Base-by-base conservation (phyloP, 331 rosid genomes). In the Malus hybrid region DNA sequence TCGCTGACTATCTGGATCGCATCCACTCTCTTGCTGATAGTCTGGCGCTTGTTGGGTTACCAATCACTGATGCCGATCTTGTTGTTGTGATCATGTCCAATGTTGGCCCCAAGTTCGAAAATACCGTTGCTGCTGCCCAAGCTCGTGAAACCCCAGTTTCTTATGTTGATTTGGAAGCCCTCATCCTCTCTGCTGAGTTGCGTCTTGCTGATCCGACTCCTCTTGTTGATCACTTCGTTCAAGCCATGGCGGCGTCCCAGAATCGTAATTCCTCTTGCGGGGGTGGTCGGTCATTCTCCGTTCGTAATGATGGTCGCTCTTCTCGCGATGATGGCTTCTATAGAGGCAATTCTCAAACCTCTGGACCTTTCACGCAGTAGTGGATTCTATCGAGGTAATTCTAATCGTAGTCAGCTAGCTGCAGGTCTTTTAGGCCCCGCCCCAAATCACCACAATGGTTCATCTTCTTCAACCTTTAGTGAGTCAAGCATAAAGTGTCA, bases 131-230 rank as follows among this genome's bases (percentile, higher is more conserved):
- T 55, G 19, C 9, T 18, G 60, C 24, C 3, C 12, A 55, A 3
- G 60, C 24, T 16, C 10, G 27, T 7, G 10, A 18, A 16, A 54
- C 1, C 8, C 3, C 22, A 7, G 6, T 54, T 2, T 54, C 22
- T 2, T 54, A 54, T 54, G 22, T 3, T 18, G 4, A 54, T 18
- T 16, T 54, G 7, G 3, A 18, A 6, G 59, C 22, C 18, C 1
- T 15, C 2, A 0, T 54, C 1, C 59, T 18, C 10, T 14, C 0
- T 2, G 59, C 4, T 0, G 10, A 54, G n/a, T 3, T 3, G 0
- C 0, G 60, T 3, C 10, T 55, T 2, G 39, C 39, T 2, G 39
- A 34, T 7, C 9, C 39, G 0, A 6, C 39, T 34, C 9, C 39
- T 34, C 0, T 0, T 34, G 9, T 34, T 34, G 39, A 5, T 48